Conservation (phyloP, 495 filamentous ascomycete species). For the Xylaria venustula region DNA sequence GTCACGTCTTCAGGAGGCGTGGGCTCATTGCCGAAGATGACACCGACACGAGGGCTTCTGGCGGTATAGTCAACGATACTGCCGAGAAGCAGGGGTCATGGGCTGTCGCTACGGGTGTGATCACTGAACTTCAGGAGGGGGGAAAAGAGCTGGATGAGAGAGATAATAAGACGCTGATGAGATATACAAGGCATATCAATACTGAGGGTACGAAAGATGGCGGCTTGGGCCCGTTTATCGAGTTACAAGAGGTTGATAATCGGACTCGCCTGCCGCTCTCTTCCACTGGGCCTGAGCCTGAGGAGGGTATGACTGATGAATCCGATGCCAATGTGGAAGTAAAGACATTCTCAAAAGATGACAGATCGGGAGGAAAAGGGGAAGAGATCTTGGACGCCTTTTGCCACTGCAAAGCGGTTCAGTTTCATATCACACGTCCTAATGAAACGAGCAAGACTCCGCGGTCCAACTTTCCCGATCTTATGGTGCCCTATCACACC, state of each 20-base stretch:
- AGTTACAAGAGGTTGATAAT: constrained; percentile 16
- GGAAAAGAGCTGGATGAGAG: constrained; percentile 7
- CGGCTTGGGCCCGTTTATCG: constrained; percentile 54
- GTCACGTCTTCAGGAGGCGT: constrained; percentile 52
- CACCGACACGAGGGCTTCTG: constrained; percentile 8
- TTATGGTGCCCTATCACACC: constrained; percentile 29
- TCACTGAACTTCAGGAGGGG: constrained; percentile 8
- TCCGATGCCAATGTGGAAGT: background rate
- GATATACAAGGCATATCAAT: constrained; percentile 46
- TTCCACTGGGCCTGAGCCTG: background rate
- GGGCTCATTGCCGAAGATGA: background rate
- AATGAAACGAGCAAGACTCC: constrained; percentile 22
- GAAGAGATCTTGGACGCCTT: constrained; percentile 32
- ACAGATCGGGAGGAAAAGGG: background rate
- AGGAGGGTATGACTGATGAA: background rate
- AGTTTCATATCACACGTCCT: constrained; percentile 43
- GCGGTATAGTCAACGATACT: background rate
- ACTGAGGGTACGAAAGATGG: constrained; percentile 55
- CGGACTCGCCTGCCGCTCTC: constrained; percentile 4
- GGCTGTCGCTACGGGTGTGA: constrained; percentile 34
- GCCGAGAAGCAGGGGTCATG: constrained; percentile 32
- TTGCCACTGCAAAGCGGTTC: constrained; percentile 42
- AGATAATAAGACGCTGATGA: constrained; percentile 11
- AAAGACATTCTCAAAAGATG: background rate
- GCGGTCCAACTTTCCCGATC: constrained; percentile 33